A percentile compares a stretch with the other conserved stretches of the same genome.
These are phyloP conservation scores for Trichoderma hamatum DNA, from an alignment of 2,329 filamentous ascomycete genomes.

Conservation along the genomic window DNA sequence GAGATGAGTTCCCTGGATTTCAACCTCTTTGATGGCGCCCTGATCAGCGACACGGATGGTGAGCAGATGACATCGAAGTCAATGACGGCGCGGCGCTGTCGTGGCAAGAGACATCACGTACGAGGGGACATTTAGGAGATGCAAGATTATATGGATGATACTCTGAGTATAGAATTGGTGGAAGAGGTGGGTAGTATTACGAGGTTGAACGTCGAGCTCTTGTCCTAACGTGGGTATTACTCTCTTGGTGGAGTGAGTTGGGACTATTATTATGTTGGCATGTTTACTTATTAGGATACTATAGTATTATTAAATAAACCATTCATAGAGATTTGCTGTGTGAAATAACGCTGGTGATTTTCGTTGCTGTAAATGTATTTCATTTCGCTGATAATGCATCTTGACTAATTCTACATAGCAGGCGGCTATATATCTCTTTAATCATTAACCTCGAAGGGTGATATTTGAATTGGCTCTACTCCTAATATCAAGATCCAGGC, in stretches of 20 bases:
- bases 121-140: constrained; percentile 24
- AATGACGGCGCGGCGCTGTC: not conserved
- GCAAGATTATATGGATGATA: constrained; percentile 32
- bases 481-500: not conserved
- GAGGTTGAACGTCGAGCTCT: constrained; percentile 45
- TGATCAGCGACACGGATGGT: not conserved
- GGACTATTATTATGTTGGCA: not conserved
- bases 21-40: constrained; percentile 25
- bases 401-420: too few species aligned
- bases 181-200: constrained; percentile 43
- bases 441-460: not conserved
- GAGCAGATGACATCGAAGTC: not conserved
- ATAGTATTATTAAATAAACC: not conserved
- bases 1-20: constrained; percentile 14
- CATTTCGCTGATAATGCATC: not conserved
- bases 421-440: not conserved
- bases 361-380: not conserved
- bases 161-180: constrained; percentile 38
- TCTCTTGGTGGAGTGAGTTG: not conserved
- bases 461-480: not conserved
- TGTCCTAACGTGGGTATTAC: not conserved
- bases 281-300: not conserved
- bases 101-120: constrained; percentile 3
- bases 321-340: not conserved
- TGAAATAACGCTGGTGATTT: not conserved